Evolutionary conservation across 2,329 filamentous ascomycete genomes (phyloP), one percentile per base, ranked within the genome.

Genomic region (Penicillium sp.): DNA sequence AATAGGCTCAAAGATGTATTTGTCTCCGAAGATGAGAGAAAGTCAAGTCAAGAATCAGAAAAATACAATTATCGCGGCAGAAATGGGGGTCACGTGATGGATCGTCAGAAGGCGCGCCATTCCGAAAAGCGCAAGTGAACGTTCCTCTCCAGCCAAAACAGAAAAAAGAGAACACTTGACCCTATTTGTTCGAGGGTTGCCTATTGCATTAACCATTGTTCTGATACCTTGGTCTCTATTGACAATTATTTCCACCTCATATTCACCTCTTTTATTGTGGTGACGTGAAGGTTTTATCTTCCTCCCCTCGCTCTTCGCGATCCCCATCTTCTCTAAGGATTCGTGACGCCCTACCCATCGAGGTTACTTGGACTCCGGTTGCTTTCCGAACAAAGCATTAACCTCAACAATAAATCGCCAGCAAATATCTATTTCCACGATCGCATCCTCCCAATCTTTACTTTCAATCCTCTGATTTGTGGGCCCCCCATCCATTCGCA

Each of bases 31-130:
- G 43, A 31, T 49, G 50, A 48, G 51, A 49, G 43, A 38, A 40
- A 49, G 32, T 50, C 37, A 43, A 51, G 18, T 14, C 26, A 20
- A 45, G 37, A 52, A 31, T 35, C 31, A 51, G 57, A 52, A 59
- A 51, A 51, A 50, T 50, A 50, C 38, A 44, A 50, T 26, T 38
- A 49, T 47, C 35, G 49, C 60, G 59, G 61, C 61, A 68, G 59
- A 72, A 72, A 70, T 63, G 61, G 50, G 14, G 4, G n/a, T 69
- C 71, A 73, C 71, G 71, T 73, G 71, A 61, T 11, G 1, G 60
- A 62, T 66, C 61, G 65, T 71, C 70, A 71, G 69, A 68, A 58
- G 62, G 62, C 66, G 66, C 62, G 65, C 56, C 62, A 65, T 66
- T 66, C 55, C 65, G 66, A 57, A 61, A 65, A 65, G 68, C 69